A percentile compares a stretch with the other conserved stretches of the same genome.
Conservation (phyloP, 305 asterid species). For the Rubia peregrina region DNA sequence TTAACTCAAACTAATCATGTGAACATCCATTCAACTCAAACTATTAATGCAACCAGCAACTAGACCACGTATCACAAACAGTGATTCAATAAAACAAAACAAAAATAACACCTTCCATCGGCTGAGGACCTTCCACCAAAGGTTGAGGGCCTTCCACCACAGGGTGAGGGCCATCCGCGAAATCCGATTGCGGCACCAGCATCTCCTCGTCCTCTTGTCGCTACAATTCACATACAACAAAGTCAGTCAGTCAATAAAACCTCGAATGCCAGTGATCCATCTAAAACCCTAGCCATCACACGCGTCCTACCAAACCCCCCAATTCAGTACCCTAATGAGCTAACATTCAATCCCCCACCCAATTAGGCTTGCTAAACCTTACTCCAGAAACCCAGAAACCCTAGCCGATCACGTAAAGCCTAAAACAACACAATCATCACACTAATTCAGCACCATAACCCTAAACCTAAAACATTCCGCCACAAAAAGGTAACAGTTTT, state of each 20-base stretch:
- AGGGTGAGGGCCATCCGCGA: slow-evolving; percentile 89
- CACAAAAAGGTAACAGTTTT: slow-evolving; percentile 11
- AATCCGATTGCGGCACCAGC: slow-evolving; percentile 75
- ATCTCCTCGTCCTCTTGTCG: slow-evolving; percentile 63
- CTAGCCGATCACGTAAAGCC: slow-evolving; percentile 45
- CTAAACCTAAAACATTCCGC: slow-evolving; percentile 9
- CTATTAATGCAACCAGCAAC: background rate
- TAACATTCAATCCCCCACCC: slow-evolving; percentile 14
- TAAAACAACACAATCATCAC: background rate
- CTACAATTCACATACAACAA: slow-evolving; percentile 14
- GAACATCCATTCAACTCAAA: background rate
- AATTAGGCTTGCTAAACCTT: slow-evolving; percentile 28
- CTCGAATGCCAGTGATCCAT: slow-evolving; percentile 40
- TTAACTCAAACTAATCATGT: too few relatives aligned
- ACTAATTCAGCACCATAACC: background rate
- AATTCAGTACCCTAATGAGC: slow-evolving; percentile 17
- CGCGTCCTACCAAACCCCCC: slow-evolving; percentile 11
- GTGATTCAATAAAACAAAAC: background rate
- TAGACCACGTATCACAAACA: background rate
- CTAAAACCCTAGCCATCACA: slow-evolving; percentile 25
- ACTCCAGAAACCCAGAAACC: slow-evolving; percentile 73
- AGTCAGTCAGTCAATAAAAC: slow-evolving; percentile 1
- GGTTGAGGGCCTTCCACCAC: slow-evolving; percentile 89
- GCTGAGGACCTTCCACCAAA: slow-evolving; percentile 77
- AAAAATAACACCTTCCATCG: slow-evolving; percentile 68